Evolutionary conservation across 1,284 basidiomycete species (phyloP).

Genomic region (Microbotryomycetes sp.): DNA sequence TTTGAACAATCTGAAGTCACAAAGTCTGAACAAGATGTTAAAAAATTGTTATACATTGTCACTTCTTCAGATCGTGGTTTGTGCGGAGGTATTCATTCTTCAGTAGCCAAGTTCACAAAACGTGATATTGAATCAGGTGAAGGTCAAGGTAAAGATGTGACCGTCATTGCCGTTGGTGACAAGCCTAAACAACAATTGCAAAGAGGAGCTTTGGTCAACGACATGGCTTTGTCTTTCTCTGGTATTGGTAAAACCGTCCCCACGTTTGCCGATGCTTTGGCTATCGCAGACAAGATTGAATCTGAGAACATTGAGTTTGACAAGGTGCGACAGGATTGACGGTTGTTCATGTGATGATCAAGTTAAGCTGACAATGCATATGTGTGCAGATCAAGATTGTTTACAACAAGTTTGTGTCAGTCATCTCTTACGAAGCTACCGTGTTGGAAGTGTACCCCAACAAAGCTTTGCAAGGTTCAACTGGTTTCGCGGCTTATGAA

Average conservation of each 20-base stretch:
- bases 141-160: slow-evolving; percentile 49
- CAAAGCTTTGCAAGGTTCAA: slow-evolving; percentile 64
- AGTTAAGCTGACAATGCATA: background rate
- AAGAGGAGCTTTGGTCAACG: slow-evolving; percentile 50
- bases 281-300: slow-evolving; percentile 87
- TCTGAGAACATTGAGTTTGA: slow-evolving; percentile 83
- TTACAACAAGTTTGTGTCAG: slow-evolving; percentile 90
- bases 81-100: slow-evolving; percentile 99
- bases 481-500: slow-evolving; percentile 60
- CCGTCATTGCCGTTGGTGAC: slow-evolving; percentile 81
- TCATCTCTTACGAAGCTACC: slow-evolving; percentile 82
- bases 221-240: slow-evolving; percentile 85
- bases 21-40: slow-evolving; percentile 32
- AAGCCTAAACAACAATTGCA: slow-evolving; percentile 90
- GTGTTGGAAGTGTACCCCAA: slow-evolving; percentile 74
- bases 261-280: slow-evolving; percentile 90
- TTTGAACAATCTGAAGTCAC: slow-evolving; percentile 33
- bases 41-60: slow-evolving; percentile 80
- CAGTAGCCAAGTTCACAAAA: slow-evolving; percentile 83
- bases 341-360: background rate
- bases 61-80: slow-evolving; percentile 98
- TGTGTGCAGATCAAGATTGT: slow-evolving; percentile 58
- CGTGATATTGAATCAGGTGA: slow-evolving; percentile 54
- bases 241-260: slow-evolving; percentile 96
- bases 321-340: slow-evolving; percentile 47